A percentile compares a stretch with the other conserved stretches of the same genome.
These are phyloP conservation scores for Spathaspora passalidarum DNA, from an alignment of 805 yeast species.

Conservation along the genomic window DNA sequence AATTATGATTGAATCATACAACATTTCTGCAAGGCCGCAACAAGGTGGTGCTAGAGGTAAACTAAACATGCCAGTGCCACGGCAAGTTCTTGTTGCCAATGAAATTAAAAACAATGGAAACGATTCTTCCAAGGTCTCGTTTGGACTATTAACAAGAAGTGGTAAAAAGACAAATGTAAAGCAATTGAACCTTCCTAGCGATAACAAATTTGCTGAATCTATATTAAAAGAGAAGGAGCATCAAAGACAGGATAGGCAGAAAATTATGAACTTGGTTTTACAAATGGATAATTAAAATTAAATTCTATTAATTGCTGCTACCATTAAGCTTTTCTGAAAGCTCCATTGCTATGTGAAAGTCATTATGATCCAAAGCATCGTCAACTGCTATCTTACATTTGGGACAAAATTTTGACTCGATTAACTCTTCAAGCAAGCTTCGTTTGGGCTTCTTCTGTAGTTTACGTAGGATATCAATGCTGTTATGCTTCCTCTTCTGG, in stretches of 20 bases:
- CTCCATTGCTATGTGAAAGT: conserved; percentile 51
- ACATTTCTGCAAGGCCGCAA: conserved; percentile 25
- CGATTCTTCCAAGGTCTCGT: conserved; percentile 27
- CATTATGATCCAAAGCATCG: conserved; percentile 48
- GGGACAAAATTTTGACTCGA: conserved; percentile 21
- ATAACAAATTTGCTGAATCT: conserved; percentile 52
- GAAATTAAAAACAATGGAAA: not conserved
- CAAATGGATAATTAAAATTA: conserved; percentile 26
- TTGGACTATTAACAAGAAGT: conserved; percentile 53
- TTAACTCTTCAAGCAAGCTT: conserved; percentile 15
- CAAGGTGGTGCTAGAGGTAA: conserved; percentile 8
- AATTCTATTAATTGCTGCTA: not conserved
- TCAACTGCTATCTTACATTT: conserved; percentile 23
- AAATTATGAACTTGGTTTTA: conserved; percentile 54
- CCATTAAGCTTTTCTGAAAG: conserved; percentile 42
- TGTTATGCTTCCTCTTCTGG: conserved; percentile 3
- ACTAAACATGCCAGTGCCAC: conserved; percentile 8
- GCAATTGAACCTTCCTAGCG: conserved; percentile 49
- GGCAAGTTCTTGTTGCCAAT: not conserved
- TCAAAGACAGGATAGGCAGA: conserved; percentile 51
- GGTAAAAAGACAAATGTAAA: conserved; percentile 47
- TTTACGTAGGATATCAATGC: conserved; percentile 7
- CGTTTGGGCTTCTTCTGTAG: conserved; percentile 6
- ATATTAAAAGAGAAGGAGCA: conserved; percentile 50
- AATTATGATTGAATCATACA: conserved; percentile 51